phyloP scores from a whole-genome alignment of 805 yeast species.

The Saccharomycopsis olivae region DNA sequence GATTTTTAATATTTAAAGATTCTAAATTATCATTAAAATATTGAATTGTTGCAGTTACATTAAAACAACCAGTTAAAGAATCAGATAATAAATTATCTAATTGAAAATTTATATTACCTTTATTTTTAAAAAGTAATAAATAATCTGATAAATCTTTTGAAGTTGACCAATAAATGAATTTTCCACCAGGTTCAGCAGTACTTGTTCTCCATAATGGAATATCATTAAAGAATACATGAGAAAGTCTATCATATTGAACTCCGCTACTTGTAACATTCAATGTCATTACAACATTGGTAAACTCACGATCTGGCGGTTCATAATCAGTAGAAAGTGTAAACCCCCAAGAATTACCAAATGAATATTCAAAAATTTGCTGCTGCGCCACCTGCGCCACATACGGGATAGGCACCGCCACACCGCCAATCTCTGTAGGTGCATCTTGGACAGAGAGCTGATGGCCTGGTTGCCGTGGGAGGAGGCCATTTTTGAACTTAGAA shows the following conservation, averaged over 20 bases:
- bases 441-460: no score
- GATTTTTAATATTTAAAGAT: no score
- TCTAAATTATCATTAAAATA: slow-evolving; percentile 24
- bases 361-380: slow-evolving; percentile 29
- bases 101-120: slow-evolving; percentile 33
- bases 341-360: slow-evolving; percentile 54
- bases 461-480: no score
- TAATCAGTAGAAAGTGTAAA: slow-evolving; percentile 33
- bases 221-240: slow-evolving; percentile 50
- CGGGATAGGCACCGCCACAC: no score
- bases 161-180: slow-evolving; percentile 34
- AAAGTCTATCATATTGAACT: slow-evolving; percentile 53
- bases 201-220: slow-evolving; percentile 74
- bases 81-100: slow-evolving; percentile 51
- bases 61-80: slow-evolving; percentile 43
- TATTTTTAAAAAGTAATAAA: slow-evolving; percentile 33
- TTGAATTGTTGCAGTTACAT: slow-evolving; percentile 37
- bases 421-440: no score
- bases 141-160: slow-evolving; percentile 57
- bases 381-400: slow-evolving; percentile 1
- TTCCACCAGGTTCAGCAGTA: slow-evolving; percentile 67
- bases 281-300: slow-evolving; percentile 41
- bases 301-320: slow-evolving; percentile 34
- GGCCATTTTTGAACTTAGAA: no score
- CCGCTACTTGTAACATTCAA: slow-evolving; percentile 44